Conservation (phyloP, 305 asterid genomes). For the Fraxinus nigra region DNA sequence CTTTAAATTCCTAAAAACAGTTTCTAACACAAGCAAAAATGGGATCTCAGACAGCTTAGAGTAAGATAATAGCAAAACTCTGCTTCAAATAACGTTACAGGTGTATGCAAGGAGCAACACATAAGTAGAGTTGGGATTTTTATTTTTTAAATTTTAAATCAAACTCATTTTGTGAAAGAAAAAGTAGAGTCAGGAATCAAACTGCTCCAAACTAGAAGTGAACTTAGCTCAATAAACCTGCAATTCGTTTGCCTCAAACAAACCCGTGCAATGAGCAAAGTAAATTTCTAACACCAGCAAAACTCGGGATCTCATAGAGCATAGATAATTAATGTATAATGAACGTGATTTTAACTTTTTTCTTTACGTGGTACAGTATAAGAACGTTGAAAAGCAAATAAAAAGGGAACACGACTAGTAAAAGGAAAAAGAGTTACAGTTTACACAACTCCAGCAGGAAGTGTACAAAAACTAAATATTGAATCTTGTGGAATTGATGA, state of each 20-base stretch:
- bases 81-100: neutral
- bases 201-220: neutral
- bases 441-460: neutral
- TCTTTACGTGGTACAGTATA: neutral
- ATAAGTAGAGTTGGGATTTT: neutral
- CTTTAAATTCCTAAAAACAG: neutral
- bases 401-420: neutral
- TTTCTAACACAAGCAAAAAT: neutral
- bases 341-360: neutral
- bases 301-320: neutral
- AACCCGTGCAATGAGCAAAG: neutral
- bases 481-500: neutral
- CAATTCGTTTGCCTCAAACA: neutral
- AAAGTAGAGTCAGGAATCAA: neutral
- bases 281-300: neutral
- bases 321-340: neutral
- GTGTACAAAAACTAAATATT: neutral
- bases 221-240: neutral
- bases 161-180: neutral
- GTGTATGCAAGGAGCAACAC: neutral
- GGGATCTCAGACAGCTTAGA: neutral
- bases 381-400: neutral
- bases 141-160: neutral
- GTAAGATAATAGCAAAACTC: neutral
- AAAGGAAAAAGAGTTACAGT: neutral